Base-by-base conservation (phyloP, 73 alveolate species). In the Stentor roeselii region DNA sequence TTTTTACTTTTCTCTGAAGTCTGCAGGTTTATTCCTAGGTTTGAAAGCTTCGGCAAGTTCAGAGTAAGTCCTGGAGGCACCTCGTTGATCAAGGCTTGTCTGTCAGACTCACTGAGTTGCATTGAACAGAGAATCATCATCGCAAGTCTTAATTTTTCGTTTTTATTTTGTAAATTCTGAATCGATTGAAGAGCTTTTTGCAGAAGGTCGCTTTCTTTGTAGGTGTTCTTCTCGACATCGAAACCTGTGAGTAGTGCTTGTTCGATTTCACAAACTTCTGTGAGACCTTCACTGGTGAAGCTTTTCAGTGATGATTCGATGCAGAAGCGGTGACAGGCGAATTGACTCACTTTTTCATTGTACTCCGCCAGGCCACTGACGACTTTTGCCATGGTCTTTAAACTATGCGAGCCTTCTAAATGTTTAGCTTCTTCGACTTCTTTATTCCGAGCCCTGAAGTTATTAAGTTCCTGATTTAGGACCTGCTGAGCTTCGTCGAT, bases 361-460 rank as follows among this genome's bases (percentile, higher is more conserved):
- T 30, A 67, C 0, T 34, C 80, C 14, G 80, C 21, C 14, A 67
- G 80, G 11, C 80, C 80, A 67, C 80, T 32, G n/a, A 67, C 80
- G 34, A 67, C 80, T 67, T 32, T 67, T 27, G 80, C 80, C 2
- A 67, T 32, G 1, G n/a, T n/a, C 2, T 67, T 67, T 30, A 67
- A 14, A 11, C 21, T 21, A 67, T 67, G 21, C 34, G 34, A 67
- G 21, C 41, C 80, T 67, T 67, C 80, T 30, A 14, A 27, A 30
- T 67, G 21, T 1, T 36, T 40, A 21, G 80, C 80, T 21, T 21
- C 50, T 67, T 67, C 80, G 15, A 67, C 41, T 27, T 34, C 80
- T 0, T 27, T n/a, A 67, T 67, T 67, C 14, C 50, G 15, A 67
- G 11, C 34, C 34, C 80, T 0, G 34, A 67, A 67, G 11, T n/a